phyloP scores from a whole-genome alignment of 768 basidiomycete species.

The Tricholoma hemisulphureum region DNA sequence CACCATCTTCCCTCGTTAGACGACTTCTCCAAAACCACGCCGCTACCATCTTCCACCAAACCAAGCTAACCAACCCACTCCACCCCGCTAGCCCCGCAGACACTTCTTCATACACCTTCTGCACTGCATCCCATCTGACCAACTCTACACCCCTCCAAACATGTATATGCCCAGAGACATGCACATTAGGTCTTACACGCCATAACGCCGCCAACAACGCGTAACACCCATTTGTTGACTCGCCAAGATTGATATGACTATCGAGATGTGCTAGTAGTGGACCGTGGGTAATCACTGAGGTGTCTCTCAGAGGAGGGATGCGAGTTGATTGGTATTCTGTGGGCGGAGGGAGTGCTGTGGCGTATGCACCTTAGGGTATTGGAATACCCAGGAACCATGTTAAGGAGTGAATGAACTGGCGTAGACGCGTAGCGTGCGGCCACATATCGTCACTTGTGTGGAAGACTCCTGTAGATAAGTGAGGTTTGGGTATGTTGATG shows the following conservation, averaged over 20 bases:
- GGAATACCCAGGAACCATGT: conserved; percentile 35
- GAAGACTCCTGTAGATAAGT: conserved; percentile 39
- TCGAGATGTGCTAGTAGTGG: conserved; percentile 38
- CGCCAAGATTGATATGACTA: background rate
- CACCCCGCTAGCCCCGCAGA: conserved; percentile 14
- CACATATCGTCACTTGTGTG: conserved; percentile 25
- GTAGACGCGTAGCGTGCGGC: conserved; percentile 31
- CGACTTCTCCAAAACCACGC: conserved; percentile 4
- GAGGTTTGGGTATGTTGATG: conserved; percentile 24
- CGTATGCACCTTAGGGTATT: conserved; percentile 29
- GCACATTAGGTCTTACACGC: conserved; percentile 34
- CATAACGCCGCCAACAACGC: conserved; percentile 32
- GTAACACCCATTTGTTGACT: conserved; percentile 25
- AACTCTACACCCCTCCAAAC: conserved; percentile 31
- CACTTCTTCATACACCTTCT: conserved; percentile 29
- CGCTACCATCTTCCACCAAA: conserved; percentile 12
- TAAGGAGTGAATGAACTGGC: conserved; percentile 41
- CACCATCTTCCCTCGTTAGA: conserved; percentile 5
- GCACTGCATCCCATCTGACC: conserved; percentile 30
- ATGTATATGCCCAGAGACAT: conserved; percentile 46
- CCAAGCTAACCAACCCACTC: conserved; percentile 13
- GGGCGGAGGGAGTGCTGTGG: conserved; percentile 1
- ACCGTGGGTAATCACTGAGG: conserved; percentile 45
- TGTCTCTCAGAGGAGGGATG: conserved; percentile 32
- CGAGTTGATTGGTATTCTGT: background rate